Percentiles rank a stretch among this genome's conserved stretches.
Evolutionary conservation across 306 rosid genomes (phyloP).

Genomic region (Psophocarpus tetragonolobus): DNA sequence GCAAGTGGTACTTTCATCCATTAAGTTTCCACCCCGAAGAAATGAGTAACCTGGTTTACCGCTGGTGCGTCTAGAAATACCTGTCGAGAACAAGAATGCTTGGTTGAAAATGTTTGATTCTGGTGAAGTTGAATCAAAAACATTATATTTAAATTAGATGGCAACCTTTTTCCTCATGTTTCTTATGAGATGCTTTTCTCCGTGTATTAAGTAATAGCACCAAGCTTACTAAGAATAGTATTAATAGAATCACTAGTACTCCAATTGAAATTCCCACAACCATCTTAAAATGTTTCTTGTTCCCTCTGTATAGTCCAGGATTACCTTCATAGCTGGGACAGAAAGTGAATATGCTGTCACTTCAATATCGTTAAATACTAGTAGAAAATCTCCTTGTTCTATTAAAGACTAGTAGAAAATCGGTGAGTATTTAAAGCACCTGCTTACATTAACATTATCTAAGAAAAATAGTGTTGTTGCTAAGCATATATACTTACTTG

Average conservation of each 20-base stretch:
- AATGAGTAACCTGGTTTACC: conserved; percentile 54
- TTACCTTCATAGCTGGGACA: conserved; percentile 63
- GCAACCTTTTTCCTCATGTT: conserved; percentile 55
- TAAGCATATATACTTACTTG: conserved; percentile 62
- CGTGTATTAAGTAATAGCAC: conserved; percentile 40
- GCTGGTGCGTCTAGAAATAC: conserved; percentile 53
- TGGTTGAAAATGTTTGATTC: conserved; percentile 27
- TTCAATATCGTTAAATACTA: conserved; percentile 9
- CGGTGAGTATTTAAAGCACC: background rate
- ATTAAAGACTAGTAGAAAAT: too few relatives aligned
- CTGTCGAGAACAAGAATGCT: conserved; percentile 45
- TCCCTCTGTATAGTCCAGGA: conserved; percentile 47
- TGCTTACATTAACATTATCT: background rate
- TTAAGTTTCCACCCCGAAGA: conserved; percentile 50
- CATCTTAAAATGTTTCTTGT: conserved; percentile 58
- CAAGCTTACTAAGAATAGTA: conserved; percentile 56
- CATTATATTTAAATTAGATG: background rate
- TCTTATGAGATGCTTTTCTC: conserved; percentile 43
- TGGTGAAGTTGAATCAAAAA: background rate
- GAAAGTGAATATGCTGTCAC: conserved; percentile 16
- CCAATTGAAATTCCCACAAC: conserved; percentile 66
- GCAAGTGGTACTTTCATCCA: conserved; percentile 77
- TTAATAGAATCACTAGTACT: conserved; percentile 44
- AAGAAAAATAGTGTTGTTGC: background rate
- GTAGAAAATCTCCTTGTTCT: background rate